These are phyloP conservation scores for Exobasidium rhododendri DNA, from an alignment of 1,284 basidiomycete genomes.

Conservation along the genomic window DNA sequence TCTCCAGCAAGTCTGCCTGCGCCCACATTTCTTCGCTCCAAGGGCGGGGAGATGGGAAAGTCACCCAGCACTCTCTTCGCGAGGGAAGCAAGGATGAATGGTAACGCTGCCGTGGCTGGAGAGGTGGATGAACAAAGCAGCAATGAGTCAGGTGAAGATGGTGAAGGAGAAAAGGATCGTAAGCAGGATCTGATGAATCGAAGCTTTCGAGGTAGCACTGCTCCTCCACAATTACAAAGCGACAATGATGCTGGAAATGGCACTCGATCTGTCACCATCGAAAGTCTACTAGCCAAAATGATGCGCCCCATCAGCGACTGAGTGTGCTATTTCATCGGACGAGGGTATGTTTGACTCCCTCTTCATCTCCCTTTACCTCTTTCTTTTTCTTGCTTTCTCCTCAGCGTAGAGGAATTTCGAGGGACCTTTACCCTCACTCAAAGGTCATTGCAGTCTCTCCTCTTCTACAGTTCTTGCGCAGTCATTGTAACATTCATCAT, in stretches of 20 bases:
- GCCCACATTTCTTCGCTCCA: conserved; percentile 29
- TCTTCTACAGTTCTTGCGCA: neutral
- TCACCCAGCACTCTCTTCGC: conserved; percentile 25
- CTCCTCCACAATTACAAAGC: conserved; percentile 26
- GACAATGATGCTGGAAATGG: neutral
- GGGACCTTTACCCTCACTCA: too few relatives aligned
- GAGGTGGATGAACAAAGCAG: neutral
- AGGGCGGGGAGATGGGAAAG: neutral
- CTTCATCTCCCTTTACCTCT: neutral
- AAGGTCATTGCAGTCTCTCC: neutral
- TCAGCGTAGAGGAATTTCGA: too few relatives aligned
- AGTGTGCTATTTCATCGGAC: neutral
- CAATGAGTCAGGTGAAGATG: neutral
- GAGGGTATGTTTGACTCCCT: neutral
- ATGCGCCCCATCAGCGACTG: conserved; percentile 19
- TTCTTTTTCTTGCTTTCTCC: neutral
- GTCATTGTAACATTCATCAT: too few relatives aligned
- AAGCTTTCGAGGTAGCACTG: conserved; percentile 29
- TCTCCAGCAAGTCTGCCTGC: conserved; percentile 44
- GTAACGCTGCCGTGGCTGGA: neutral
- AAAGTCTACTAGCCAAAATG: conserved; percentile 40
- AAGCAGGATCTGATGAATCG: conserved; percentile 23
- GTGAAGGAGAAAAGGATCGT: neutral
- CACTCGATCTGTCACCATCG: conserved; percentile 22
- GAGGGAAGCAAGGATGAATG: conserved; percentile 18